Evolutionary conservation across 2,329 filamentous ascomycete species (phyloP), one percentile per base, ranked within the genome.

Genomic region (Talaromyces sp.): DNA sequence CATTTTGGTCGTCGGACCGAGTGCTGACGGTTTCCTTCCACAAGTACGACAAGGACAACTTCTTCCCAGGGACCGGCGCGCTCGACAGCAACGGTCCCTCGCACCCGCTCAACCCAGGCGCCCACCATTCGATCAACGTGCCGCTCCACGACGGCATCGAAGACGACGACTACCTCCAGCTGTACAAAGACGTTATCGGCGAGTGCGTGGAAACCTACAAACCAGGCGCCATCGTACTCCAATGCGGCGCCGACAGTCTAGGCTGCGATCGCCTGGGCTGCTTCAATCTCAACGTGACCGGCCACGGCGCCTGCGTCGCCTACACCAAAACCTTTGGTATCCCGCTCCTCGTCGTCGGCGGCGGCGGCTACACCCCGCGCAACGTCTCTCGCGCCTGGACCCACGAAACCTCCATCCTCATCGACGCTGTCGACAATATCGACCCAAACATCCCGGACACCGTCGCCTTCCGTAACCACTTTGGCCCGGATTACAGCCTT

Each of bases 341-440:
- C 1, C 95, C 95, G 2, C 83, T 98, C 64, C 87, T 99, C 56
- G 85, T 99, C 59, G 91, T 98, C 62, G 95, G 95, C 52, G 95
- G 95, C 44, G 95, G 95, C 61, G 95, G 95, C 30, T 99, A 99
- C 77, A 99, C 95, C 15, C 93, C 95, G 5, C 87, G 93, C 66
- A 99, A 99, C 71, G 95, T 99, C 7, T 95, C 95, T 49, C 89
- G 95, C 59, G 92, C 93, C 32, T 99, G 95, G 95, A 92, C 93
- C 27, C 93, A 96, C 77, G 95, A 99, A 78, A 99, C 95, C 13
- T 90, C 90, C 63, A 91, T 98, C 67, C 92, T 92, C 63, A 90
- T 96, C 65, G 87, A 88, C 67, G 87, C 87, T 61, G 83, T 89
- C 63, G 82, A 89, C 65, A 84, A 85, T 61, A 88, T 97, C 65